Conservation (phyloP, 2,329 filamentous ascomycete species). For the Thielaviopsis euricoi region DNA sequence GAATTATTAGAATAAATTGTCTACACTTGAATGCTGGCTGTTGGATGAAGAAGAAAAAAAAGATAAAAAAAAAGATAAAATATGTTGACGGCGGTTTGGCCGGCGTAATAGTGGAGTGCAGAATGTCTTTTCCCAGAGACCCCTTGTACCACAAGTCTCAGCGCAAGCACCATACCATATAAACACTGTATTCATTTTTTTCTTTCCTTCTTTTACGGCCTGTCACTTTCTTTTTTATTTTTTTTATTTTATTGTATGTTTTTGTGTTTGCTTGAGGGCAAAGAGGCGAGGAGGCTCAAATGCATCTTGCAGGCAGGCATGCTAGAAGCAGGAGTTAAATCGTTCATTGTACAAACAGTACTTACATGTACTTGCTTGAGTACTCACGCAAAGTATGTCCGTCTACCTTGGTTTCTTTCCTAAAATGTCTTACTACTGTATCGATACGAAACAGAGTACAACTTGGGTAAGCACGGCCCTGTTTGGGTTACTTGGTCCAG, state of each 20-base stretch:
- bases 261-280: no score
- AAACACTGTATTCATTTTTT: background rate
- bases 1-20: background rate
- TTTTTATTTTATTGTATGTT: no score
- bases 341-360: no score
- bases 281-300: background rate
- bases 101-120: constrained; percentile 39
- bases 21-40: background rate
- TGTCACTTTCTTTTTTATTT: background rate
- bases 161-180: background rate
- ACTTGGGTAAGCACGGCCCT: no score
- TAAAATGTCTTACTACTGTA: no score
- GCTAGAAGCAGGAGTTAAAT: background rate
- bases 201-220: background rate
- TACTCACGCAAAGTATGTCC: no score
- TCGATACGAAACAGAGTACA: no score
- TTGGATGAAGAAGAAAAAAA: constrained; percentile 17
- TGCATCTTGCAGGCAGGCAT: background rate
- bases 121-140: background rate
- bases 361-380: no score
- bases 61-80: background rate
- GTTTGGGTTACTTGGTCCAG: no score
- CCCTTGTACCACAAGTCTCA: background rate
- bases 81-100: constrained; percentile 34
- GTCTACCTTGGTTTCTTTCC: no score